A percentile compares a stretch with the other conserved stretches of the same genome.
Evolutionary conservation across 371 early-diverging fungal species (phyloP).

Genomic region (Mucor circinelloides): DNA sequence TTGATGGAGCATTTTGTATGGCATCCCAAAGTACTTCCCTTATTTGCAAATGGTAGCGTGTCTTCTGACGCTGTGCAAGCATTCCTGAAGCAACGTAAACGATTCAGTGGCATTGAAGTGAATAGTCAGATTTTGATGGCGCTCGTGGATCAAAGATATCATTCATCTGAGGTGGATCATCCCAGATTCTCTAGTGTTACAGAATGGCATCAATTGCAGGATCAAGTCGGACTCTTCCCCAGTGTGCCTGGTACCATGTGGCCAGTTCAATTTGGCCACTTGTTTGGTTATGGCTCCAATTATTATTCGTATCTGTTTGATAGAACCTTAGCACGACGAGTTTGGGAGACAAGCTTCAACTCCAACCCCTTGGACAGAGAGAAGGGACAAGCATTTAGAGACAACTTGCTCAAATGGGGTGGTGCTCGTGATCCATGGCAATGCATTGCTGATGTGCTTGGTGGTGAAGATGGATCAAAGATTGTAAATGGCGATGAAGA

Average conservation of each 20-base stretch:
- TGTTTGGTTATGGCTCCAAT: slow-evolving; percentile 90
- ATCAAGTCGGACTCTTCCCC: slow-evolving; percentile 61
- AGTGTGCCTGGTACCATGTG: slow-evolving; percentile 76
- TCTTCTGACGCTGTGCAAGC: slow-evolving; percentile 51
- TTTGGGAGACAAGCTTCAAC: slow-evolving; percentile 76
- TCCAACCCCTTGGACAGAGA: slow-evolving; percentile 56
- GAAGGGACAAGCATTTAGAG: slow-evolving; percentile 66
- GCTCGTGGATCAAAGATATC: slow-evolving; percentile 82
- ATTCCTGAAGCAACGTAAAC: slow-evolving; percentile 53
- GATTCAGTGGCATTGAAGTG: slow-evolving; percentile 75
- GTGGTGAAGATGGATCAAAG: slow-evolving; percentile 59
- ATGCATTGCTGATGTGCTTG: slow-evolving; percentile 71
- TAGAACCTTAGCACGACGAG: slow-evolving; percentile 75
- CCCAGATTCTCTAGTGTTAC: slow-evolving; percentile 54
- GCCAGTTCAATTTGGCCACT: slow-evolving; percentile 92
- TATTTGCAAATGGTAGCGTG: slow-evolving; percentile 57
- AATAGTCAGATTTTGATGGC: slow-evolving; percentile 90
- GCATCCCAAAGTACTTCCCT: slow-evolving; percentile 68
- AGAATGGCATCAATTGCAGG: slow-evolving; percentile 57
- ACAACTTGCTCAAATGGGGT: slow-evolving; percentile 86
- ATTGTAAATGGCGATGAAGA: slow-evolving; percentile 63
- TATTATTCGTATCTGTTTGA: slow-evolving; percentile 96
- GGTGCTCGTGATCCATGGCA: slow-evolving; percentile 94
- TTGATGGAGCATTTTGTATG: slow-evolving; percentile 91
- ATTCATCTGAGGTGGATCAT: slow-evolving; percentile 43